A percentile compares a stretch with the other conserved stretches of the same genome.
These are phyloP conservation scores for Amauroascus verrucosus DNA, from an alignment of 2,329 filamentous ascomycete genomes.

Conservation along the genomic window DNA sequence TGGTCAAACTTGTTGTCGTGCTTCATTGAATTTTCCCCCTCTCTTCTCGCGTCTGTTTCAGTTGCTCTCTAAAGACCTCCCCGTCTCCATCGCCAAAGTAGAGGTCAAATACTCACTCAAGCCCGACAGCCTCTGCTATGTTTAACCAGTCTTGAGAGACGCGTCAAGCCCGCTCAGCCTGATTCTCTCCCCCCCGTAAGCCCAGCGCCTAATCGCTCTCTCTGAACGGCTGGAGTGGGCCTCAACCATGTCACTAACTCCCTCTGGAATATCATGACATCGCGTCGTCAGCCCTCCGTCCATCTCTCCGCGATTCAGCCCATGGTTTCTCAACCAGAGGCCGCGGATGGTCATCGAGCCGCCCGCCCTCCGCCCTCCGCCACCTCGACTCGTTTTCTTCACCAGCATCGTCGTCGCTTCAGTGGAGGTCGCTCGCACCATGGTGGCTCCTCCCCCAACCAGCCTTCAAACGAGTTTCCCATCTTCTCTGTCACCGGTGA, in stretches of 20 bases:
- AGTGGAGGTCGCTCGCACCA: constrained; percentile 60
- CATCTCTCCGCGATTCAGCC: constrained; percentile 13
- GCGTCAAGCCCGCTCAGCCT: constrained; percentile 1
- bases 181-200: neutral
- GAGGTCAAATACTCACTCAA: neutral
- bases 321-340: constrained; percentile 38
- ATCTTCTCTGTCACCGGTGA: constrained; percentile 84
- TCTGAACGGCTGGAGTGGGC: too few species aligned
- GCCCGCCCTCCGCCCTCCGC: constrained; percentile 53
- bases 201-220: neutral
- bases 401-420: constrained; percentile 53
- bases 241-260: neutral
- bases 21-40: too few species aligned
- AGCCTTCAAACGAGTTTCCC: constrained; percentile 82
- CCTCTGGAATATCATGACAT: constrained; percentile 9
- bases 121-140: too few species aligned
- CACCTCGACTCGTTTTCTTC: constrained; percentile 41
- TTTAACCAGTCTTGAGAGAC: neutral
- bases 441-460: constrained; percentile 58
- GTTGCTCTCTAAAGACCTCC: too few species aligned
- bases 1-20: too few species aligned
- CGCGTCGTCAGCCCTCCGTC: constrained; percentile 5
- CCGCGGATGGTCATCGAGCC: constrained; percentile 43
- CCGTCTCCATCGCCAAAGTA: too few species aligned
- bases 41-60: too few species aligned